A percentile compares a stretch with the other conserved stretches of the same genome.
phyloP scores from a whole-genome alignment of 1,284 basidiomycete species.

The Limonomyces culmigenus region DNA sequence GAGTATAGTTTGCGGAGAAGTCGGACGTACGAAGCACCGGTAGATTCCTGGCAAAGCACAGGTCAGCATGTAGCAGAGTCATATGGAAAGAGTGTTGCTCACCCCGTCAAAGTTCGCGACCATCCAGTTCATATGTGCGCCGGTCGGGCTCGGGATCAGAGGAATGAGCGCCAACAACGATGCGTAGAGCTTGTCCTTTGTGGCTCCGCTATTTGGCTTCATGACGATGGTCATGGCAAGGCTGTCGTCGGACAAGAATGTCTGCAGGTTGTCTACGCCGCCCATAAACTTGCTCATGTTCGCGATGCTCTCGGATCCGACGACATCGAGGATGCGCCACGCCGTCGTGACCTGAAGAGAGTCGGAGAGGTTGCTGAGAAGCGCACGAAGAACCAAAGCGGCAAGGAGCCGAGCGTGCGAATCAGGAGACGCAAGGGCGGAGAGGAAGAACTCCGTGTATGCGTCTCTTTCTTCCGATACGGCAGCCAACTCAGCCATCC shows the following conservation, averaged over 20 bases:
- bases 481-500: constrained; percentile 53
- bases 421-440: constrained; percentile 29
- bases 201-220: constrained; percentile 42
- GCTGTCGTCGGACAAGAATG: constrained; percentile 24
- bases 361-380: constrained; percentile 37
- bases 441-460: constrained; percentile 25
- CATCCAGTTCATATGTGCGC: no score
- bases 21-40: constrained; percentile 27
- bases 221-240: constrained; percentile 29
- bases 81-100: constrained; percentile 15
- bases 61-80: constrained; percentile 6
- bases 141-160: constrained; percentile 26
- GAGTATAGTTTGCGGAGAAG: constrained; percentile 46
- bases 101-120: constrained; percentile 32
- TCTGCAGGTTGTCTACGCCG: constrained; percentile 20
- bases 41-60: no score
- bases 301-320: constrained; percentile 25
- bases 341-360: constrained; percentile 40
- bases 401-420: constrained; percentile 37
- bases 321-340: constrained; percentile 24
- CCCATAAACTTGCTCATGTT: constrained; percentile 26
- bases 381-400: constrained; percentile 36
- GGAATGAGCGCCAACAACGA: constrained; percentile 32
- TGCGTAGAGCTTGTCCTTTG: constrained; percentile 35
- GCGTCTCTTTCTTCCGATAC: constrained; percentile 23